Conservation (phyloP, 192 early-diverging fungal genomes). For the Allomyces arbusculus region DNA sequence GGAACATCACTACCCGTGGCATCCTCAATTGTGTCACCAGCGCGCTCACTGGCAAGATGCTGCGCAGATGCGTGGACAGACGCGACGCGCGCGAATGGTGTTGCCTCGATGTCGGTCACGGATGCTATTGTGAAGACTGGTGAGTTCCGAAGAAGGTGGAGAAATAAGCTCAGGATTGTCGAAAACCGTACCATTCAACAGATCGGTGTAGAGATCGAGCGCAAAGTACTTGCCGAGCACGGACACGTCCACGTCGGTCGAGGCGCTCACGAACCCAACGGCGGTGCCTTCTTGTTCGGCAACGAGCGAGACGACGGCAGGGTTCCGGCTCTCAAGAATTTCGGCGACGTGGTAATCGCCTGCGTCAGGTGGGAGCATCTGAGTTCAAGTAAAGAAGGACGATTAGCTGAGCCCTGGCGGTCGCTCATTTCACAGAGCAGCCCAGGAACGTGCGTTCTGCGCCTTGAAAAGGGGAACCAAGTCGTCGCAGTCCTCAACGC, state of each 20-base stretch:
- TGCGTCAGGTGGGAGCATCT: conserved; percentile 5
- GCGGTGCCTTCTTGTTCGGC: neutral
- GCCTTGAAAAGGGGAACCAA: conserved; percentile 26
- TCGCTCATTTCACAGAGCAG: no score
- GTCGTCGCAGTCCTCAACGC: conserved; percentile 38
- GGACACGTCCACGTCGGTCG: neutral
- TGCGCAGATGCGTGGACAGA: neutral
- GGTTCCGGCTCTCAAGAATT: conserved; percentile 17
- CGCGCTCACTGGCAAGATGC: conserved; percentile 1
- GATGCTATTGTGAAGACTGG: no score
- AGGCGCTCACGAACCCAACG: neutral
- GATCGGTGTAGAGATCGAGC: neutral
- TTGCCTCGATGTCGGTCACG: no score
- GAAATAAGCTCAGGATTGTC: no score
- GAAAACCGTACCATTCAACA: no score
- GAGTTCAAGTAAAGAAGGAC: neutral
- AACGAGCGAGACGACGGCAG: conserved; percentile 15
- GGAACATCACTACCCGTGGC: no score
- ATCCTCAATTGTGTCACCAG: no score
- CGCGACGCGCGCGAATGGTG: neutral
- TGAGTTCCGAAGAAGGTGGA: no score
- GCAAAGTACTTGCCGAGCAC: neutral
- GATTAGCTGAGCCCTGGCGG: no score
- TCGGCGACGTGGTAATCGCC: conserved; percentile 21
- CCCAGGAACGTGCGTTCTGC: conserved; percentile 13